phyloP scores from a whole-genome alignment of 257 asterid species.

The Solanum bulbocastanum region DNA sequence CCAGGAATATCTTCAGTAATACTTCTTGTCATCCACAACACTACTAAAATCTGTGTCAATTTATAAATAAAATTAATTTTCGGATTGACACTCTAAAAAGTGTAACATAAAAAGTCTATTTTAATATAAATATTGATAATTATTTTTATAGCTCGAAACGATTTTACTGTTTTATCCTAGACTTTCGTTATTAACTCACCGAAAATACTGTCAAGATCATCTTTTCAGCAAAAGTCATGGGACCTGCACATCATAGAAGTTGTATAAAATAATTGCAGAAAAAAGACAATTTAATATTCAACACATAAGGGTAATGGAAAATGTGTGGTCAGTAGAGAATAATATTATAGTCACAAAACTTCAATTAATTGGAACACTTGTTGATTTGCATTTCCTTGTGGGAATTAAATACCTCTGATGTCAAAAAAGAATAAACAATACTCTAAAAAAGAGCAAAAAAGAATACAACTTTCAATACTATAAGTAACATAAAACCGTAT shows the following conservation, averaged over 20 bases:
- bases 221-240: slow-evolving; percentile 89
- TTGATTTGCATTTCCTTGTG: background rate
- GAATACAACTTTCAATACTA: rapidly evolving
- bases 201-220: slow-evolving; percentile 46
- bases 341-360: background rate
- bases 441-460: background rate
- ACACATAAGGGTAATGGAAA: background rate
- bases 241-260: slow-evolving; percentile 35
- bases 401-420: background rate
- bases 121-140: background rate
- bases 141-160: rapidly evolving
- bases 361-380: background rate
- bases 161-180: rapidly evolving
- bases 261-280: background rate
- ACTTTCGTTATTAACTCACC: slow-evolving; percentile 19
- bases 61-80: background rate
- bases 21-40: slow-evolving; percentile 91
- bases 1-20: slow-evolving; percentile 88
- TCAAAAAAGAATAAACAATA: rapidly evolving
- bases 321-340: background rate
- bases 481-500: no score
- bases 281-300: background rate
- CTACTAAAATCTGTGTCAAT: slow-evolving; percentile 34
- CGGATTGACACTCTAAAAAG: rapidly evolving
- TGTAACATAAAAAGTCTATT: rapidly evolving